These are phyloP conservation scores for Leptomonas pyrrhocoris DNA, from an alignment of 208 protist genomes.

Conservation along the genomic window DNA sequence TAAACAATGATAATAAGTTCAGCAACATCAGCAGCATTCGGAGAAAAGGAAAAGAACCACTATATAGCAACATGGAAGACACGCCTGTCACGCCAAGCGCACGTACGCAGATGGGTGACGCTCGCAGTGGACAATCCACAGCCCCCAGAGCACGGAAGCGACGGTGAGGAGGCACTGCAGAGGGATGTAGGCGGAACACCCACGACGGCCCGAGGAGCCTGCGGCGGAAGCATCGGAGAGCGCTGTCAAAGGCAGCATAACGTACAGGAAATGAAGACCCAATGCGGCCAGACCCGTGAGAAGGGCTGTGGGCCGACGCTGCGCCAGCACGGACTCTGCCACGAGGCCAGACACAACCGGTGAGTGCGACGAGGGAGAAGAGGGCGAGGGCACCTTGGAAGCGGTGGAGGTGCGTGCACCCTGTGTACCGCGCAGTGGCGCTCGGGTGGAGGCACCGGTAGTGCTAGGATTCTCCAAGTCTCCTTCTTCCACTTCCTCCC, in stretches of 20 bases:
- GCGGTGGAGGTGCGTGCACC: neutral
- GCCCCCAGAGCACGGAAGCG: conserved; percentile 49
- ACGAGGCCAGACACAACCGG: conserved; percentile 2
- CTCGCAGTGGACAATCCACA: conserved; percentile 43
- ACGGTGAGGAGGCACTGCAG: conserved; percentile 56
- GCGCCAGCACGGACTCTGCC: conserved; percentile 23
- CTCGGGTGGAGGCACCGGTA: no score
- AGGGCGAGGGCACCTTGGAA: neutral
- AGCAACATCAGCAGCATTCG: neutral
- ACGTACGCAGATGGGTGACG: conserved; percentile 30
- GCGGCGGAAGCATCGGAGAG: neutral
- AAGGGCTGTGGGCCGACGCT: conserved; percentile 10
- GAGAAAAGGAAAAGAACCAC: neutral
- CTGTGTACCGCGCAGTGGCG: neutral
- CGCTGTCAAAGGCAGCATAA: conserved; percentile 19
- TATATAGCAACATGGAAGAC: neutral
- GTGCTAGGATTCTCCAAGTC: no score
- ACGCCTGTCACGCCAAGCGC: neutral
- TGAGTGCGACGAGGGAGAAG: neutral
- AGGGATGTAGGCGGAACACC: conserved; percentile 53
- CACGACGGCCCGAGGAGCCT: conserved; percentile 6
- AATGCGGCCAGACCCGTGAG: conserved; percentile 28
- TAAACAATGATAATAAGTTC: neutral
- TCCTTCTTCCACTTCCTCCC: no score
- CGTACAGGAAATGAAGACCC: conserved; percentile 10